These are phyloP conservation scores for Trypanosomatidae sp. DNA, from an alignment of 208 protist species.

Conservation along the genomic window DNA sequence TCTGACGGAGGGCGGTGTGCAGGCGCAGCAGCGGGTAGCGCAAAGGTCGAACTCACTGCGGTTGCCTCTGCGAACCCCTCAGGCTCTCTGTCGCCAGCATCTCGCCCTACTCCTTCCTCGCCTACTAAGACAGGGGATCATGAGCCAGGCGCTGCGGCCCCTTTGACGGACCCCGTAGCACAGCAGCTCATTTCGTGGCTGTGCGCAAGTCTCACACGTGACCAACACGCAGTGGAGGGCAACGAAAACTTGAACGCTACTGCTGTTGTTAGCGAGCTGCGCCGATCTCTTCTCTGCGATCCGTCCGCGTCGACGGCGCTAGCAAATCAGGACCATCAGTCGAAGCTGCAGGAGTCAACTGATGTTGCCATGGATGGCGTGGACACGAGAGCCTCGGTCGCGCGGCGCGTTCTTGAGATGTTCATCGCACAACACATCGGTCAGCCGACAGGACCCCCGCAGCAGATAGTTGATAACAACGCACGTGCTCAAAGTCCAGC, in stretches of 20 bases:
- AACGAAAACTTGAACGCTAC: background rate
- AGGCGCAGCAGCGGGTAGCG: background rate
- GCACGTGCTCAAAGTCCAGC: background rate
- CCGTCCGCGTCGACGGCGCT: background rate
- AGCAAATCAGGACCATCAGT: no score
- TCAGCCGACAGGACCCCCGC: background rate
- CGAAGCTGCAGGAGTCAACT: background rate
- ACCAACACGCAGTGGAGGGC: background rate
- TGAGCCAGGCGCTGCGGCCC: background rate
- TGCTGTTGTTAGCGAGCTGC: background rate
- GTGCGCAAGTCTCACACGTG: slow-evolving; percentile 24
- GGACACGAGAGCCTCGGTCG: background rate
- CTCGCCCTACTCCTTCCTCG: background rate
- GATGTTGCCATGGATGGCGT: background rate
- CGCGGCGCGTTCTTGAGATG: slow-evolving; percentile 5
- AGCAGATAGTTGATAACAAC: background rate
- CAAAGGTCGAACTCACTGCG: background rate
- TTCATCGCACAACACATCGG: slow-evolving; percentile 3
- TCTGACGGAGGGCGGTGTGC: background rate
- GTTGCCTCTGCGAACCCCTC: background rate
- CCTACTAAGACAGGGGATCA: background rate
- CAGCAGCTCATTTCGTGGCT: slow-evolving; percentile 48
- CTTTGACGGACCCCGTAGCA: slow-evolving; percentile 9
- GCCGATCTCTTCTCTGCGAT: background rate
- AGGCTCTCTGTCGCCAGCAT: background rate